These are phyloP conservation scores for Amanita exitialis DNA, from an alignment of 768 basidiomycete species.

Conservation along the genomic window DNA sequence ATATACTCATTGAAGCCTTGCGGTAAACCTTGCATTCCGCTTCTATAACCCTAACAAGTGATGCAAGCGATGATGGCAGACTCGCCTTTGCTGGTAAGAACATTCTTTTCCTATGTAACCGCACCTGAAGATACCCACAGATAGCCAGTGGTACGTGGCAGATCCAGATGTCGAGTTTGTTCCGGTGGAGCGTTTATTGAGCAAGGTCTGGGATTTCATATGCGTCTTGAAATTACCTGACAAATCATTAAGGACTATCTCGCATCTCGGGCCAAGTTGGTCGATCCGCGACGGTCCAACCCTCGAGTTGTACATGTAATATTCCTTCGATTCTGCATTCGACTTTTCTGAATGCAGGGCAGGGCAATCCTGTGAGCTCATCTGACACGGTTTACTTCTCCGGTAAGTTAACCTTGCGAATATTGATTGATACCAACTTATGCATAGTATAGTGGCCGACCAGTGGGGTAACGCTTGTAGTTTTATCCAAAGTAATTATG, in stretches of 20 bases:
- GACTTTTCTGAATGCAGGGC: slow-evolving; percentile 6
- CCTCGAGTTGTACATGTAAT: slow-evolving; percentile 58
- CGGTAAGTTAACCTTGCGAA: slow-evolving; percentile 26
- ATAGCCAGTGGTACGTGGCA: slow-evolving; percentile 84
- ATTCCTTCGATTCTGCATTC: not conserved
- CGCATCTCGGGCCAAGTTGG: slow-evolving; percentile 64
- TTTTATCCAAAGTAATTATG: slow-evolving; percentile 83
- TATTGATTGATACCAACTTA: not conserved
- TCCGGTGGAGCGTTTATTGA: slow-evolving; percentile 75
- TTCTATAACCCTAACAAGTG: not conserved
- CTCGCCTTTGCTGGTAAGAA: slow-evolving; percentile 65
- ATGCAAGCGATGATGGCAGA: slow-evolving; percentile 17
- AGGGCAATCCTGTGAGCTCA: slow-evolving; percentile 78
- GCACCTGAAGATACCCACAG: slow-evolving; percentile 24
- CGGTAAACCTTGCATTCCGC: slow-evolving; percentile 33
- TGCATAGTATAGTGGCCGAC: slow-evolving; percentile 46
- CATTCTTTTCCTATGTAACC: not conserved
- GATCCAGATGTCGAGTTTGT: slow-evolving; percentile 76
- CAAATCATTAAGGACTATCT: slow-evolving; percentile 61
- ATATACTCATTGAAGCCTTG: slow-evolving; percentile 77
- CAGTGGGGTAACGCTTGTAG: slow-evolving; percentile 89
- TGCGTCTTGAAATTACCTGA: not conserved
- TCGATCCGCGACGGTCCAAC: slow-evolving; percentile 59
- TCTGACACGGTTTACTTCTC: slow-evolving; percentile 96
- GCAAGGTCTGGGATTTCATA: slow-evolving; percentile 43